Evolutionary conservation across 805 yeast species (phyloP), one percentile per base, ranked within the genome.

Genomic region (Hanseniaspora taiwanica): DNA sequence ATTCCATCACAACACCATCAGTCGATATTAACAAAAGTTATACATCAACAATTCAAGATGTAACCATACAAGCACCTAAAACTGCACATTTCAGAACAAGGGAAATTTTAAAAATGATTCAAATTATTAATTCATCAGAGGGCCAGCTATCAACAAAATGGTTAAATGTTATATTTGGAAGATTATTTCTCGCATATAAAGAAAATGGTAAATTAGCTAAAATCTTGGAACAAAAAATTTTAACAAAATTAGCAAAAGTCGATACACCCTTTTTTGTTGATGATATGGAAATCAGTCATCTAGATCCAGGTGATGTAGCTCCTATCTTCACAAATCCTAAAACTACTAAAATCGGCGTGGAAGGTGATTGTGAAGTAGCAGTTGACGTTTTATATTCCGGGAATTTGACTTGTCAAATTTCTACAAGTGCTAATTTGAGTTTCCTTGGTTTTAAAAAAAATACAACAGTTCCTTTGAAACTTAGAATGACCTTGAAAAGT

Each of bases 211-310:
- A 67, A 12, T 68, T 86, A 49, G 77, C 78, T 38, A 64, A 68
- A 37, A 69, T 66, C 38, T 64, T 87, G 35, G 67, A 71, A 38
- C 60, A 63, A 2, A 79, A 72, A 52, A 68, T 91, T 20, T 72
- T 75, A 44, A 76, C 76, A 49, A 86, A 86, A 58, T 62, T 91
- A 35, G 72, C 77, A 35, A 78, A 86, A 52, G 77, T 86, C 40
- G 81, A 84, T 51, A 77, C 76, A 32, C 96, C 97, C 1, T 91
- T 86, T 1, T 87, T 86, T 51, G 59, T 91, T 35, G 94, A 85
- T 49, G 89, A 83, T 49, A 76, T 91, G 44, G 74, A 72, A 42
- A 80, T 91, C 37, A 75, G 72, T 38, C 69, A 76, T 40, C 71
- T 91, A 13, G 69, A 74, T 45, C 78, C 83, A 3, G 98, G 98